These are phyloP conservation scores for Neurospora sp. DNA, from an alignment of 495 filamentous ascomycete species.

Conservation along the genomic window DNA sequence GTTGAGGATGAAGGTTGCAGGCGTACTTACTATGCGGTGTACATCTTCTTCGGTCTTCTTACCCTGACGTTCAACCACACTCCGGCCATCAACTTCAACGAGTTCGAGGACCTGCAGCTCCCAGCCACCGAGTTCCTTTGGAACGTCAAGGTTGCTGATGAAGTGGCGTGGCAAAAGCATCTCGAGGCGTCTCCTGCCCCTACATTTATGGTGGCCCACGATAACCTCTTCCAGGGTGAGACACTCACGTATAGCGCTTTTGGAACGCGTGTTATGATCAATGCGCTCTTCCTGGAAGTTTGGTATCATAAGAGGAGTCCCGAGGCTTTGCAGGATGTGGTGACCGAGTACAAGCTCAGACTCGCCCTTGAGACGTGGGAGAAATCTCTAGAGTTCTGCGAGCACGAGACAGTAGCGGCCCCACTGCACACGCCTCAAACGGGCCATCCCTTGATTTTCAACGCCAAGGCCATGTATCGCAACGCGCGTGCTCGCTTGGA, in stretches of 20 bases:
- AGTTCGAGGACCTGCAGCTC: constrained; percentile 86
- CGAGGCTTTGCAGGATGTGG: constrained; percentile 89
- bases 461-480: constrained; percentile 94
- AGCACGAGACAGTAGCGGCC: constrained; percentile 83
- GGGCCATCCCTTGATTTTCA: constrained; percentile 97
- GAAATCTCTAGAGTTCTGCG: constrained; percentile 86
- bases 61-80: constrained; percentile 97
- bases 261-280: constrained; percentile 97
- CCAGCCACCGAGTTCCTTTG: constrained; percentile 92
- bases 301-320: constrained; percentile 98
- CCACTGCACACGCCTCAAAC: constrained; percentile 92
- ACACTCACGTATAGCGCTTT: constrained; percentile 91
- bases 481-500: constrained; percentile 88
- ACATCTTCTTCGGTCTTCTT: constrained; percentile 96
- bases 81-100: constrained; percentile 91
- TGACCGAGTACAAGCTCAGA: constrained; percentile 96
- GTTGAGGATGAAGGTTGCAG: constrained; percentile 94
- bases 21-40: constrained; percentile 97
- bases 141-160: constrained; percentile 76
- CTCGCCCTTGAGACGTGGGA: constrained; percentile 97
- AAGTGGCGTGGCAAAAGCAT: constrained; percentile 72
- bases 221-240: constrained; percentile 89
- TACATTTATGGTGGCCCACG: constrained; percentile 88
- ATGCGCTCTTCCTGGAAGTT: constrained; percentile 94
- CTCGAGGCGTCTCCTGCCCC: constrained; percentile 58